Base-by-base conservation (phyloP, 257 asterid genomes). In the Gynochthodes officinalis region DNA sequence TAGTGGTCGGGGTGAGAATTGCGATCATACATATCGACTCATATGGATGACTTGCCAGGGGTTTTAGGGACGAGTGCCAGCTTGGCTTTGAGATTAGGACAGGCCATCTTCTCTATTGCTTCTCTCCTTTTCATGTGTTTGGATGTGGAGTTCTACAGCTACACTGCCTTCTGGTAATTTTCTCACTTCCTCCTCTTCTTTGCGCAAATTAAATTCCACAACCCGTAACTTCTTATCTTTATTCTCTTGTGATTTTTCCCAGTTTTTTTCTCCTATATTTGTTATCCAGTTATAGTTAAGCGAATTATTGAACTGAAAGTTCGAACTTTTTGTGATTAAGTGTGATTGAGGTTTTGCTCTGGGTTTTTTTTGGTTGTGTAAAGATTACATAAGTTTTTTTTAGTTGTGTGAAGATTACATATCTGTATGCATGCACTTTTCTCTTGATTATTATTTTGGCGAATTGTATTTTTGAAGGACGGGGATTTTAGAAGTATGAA, bases 41-140 rank as follows among this genome's bases (percentile, higher is more conserved):
- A 77, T 58, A 95, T 95, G 99, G 99, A 92, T 66, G 96, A 92
- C 64, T 73, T 92, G 78, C 98, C 98, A 21, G 98, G 98, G 66
- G 79, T 96, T 79, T 48, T 95, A 49, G 99, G 99, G 52, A 92
- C 98, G 16, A 89, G 96, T 70, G 98, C 89, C 52, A 90, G 99
- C 75, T 83, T 95, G 89, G 97, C 94, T 76, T 62, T 95, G 84
- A 85, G 99, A 85, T 81, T 92, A 44, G 98, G 97, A 64, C 99
- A 95, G 76, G 86, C 93, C 53, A 27, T 86, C 16, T 91, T 92
- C 55, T 91, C 99, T n/a, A 80, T 89, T 79, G 95, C 97, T 79
- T 91, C 99, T 1, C 80, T 95, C 81, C 95, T 95, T 27, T 95
- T 95, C 83, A 95, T 95, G 98, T 95, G 98, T 79, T 81, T 90